Evolutionary conservation across 164 flowering plant species (phyloP).

Genomic region (Aristolochia contorta): DNA sequence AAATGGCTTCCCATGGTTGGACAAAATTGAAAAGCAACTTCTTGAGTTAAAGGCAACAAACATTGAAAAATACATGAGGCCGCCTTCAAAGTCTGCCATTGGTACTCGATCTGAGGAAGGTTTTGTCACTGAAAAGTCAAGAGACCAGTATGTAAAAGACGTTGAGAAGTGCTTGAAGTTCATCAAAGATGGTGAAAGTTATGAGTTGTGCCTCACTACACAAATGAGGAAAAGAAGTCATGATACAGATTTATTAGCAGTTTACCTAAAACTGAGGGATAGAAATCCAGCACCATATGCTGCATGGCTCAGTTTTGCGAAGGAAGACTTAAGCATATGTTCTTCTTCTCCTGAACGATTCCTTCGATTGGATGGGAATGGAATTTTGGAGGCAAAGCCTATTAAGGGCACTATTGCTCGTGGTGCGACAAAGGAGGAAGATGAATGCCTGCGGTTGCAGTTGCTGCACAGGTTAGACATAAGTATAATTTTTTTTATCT

Average conservation of each 20-base stretch:
- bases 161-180: slow-evolving; percentile 59
- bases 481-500: neutral
- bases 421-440: slow-evolving; percentile 60
- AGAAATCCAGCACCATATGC: slow-evolving; percentile 97
- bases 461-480: slow-evolving; percentile 59
- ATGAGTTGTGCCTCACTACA: slow-evolving; percentile 89
- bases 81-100: slow-evolving; percentile 3
- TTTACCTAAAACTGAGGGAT: slow-evolving; percentile 72
- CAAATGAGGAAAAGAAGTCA: slow-evolving; percentile 52
- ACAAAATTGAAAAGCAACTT: slow-evolving; percentile 54
- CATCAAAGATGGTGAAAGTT: slow-evolving; percentile 95
- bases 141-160: slow-evolving; percentile 60
- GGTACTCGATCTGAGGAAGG: slow-evolving; percentile 17
- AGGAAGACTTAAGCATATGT: slow-evolving; percentile 60
- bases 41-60: slow-evolving; percentile 24
- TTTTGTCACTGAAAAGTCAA: slow-evolving; percentile 59
- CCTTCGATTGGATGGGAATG: slow-evolving; percentile 53
- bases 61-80: slow-evolving; percentile 8
- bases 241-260: slow-evolving; percentile 43
- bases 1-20: slow-evolving; percentile 47
- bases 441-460: slow-evolving; percentile 48
- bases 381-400: slow-evolving; percentile 90
- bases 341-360: slow-evolving; percentile 98
- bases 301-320: slow-evolving; percentile 85
- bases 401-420: slow-evolving; percentile 93